Evolutionary conservation across 164 flowering plant species (phyloP).

Genomic region (Vitis amurensis): DNA sequence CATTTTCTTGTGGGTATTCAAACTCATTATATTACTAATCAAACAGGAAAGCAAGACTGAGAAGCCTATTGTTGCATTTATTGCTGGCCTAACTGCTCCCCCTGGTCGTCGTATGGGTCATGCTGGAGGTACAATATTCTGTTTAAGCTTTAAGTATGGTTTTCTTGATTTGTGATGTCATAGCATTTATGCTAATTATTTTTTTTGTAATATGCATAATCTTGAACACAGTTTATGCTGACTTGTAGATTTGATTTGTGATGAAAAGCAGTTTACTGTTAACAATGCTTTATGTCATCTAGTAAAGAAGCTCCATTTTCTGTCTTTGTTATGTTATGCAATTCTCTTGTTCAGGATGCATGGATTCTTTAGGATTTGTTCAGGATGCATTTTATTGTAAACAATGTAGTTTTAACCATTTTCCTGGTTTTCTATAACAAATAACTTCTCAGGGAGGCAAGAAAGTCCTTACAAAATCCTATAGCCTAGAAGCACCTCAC

Average conservation of each 20-base stretch:
- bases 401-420: no score
- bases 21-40: conserved; percentile 3
- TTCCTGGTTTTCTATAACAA: no score
- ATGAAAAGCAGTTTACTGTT: not conserved
- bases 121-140: conserved; percentile 79
- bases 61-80: conserved; percentile 93
- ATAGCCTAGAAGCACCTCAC: no score
- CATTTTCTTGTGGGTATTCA: not conserved
- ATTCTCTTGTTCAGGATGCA: not conserved
- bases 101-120: conserved; percentile 99
- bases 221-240: not conserved
- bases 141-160: not conserved
- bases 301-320: not conserved
- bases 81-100: conserved; percentile 98
- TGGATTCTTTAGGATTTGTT: no score
- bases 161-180: not conserved
- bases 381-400: no score
- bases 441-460: no score
- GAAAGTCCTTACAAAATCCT: no score
- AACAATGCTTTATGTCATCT: not conserved
- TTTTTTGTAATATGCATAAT: not conserved
- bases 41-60: conserved; percentile 93
- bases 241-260: not conserved
- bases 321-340: not conserved
- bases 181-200: not conserved